Evolutionary conservation across 2,329 filamentous ascomycete genomes (phyloP).

Genomic region (Blumeriella jaapii): DNA sequence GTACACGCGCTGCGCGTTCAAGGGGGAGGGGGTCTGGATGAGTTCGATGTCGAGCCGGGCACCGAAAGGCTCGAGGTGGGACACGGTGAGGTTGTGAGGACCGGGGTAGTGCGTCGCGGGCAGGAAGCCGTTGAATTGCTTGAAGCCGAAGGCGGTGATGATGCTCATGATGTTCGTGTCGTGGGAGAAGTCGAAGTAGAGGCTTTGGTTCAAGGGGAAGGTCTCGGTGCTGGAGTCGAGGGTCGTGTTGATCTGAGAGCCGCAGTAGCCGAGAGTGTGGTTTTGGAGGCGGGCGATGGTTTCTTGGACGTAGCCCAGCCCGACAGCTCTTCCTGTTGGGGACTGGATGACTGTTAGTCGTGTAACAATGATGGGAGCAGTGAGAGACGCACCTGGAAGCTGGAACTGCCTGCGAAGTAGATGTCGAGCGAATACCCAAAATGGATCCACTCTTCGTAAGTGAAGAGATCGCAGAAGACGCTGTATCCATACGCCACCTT

Average conservation of each 20-base stretch:
- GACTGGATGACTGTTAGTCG: constrained; percentile 4
- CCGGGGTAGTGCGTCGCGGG: constrained; percentile 43
- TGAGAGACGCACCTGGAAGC: constrained; percentile 13
- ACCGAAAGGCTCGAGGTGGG: constrained; percentile 59
- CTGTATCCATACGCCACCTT: constrained; percentile 62
- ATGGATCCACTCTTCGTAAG: constrained; percentile 59
- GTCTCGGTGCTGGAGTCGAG: constrained; percentile 55
- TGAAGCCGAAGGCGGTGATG: constrained; percentile 60
- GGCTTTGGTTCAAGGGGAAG: constrained; percentile 60
- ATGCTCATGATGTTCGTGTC: constrained; percentile 64
- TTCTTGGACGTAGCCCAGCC: constrained; percentile 63
- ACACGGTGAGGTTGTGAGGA: constrained; percentile 51
- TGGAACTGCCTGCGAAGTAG: constrained; percentile 42
- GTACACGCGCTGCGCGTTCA: constrained; percentile 40
- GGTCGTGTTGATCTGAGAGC: constrained; percentile 55
- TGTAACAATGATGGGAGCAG: background rate
- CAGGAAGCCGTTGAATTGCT: constrained; percentile 52
- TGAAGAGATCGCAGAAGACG: constrained; percentile 63
- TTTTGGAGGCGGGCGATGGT: constrained; percentile 59
- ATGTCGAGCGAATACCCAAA: constrained; percentile 65
- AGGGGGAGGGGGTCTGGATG: constrained; percentile 53
- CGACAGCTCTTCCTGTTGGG: constrained; percentile 47
- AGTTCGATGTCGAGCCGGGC: constrained; percentile 64
- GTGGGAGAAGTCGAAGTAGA: constrained; percentile 71
- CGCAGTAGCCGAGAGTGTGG: constrained; percentile 47